Conservation (phyloP, 306 rosid genomes). For the Vigna trinervia region DNA sequence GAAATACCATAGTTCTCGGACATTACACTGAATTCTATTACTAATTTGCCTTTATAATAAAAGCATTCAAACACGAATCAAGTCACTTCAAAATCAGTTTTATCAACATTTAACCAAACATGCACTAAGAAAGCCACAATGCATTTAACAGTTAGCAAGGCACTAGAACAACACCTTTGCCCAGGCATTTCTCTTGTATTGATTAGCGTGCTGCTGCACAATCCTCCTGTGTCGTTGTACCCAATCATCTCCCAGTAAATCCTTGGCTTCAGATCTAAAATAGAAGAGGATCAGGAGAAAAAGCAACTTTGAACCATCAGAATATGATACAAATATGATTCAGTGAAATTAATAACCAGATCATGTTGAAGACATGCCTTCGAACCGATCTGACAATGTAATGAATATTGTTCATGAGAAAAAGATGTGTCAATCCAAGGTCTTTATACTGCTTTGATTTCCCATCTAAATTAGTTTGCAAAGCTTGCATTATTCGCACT, state of each 20-base stretch:
- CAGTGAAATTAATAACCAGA: slow-evolving; percentile 32
- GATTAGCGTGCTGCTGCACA: slow-evolving; percentile 98
- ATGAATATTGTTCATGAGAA: slow-evolving; percentile 98
- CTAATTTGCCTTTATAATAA: no score
- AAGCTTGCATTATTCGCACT: slow-evolving; percentile 94
- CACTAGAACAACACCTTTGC: slow-evolving; percentile 68
- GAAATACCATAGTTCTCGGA: not conserved
- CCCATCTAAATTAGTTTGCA: slow-evolving; percentile 92
- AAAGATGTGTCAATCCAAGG: slow-evolving; percentile 79
- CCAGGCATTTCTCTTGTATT: slow-evolving; percentile 94
- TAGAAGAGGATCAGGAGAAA: slow-evolving; percentile 21
- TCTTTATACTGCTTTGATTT: slow-evolving; percentile 96
- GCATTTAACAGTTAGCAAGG: not conserved
- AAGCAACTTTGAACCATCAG: slow-evolving; percentile 10
- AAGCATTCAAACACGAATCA: no score
- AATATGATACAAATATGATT: slow-evolving; percentile 33
- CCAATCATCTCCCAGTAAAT: slow-evolving; percentile 98
- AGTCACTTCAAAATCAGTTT: no score
- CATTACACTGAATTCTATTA: no score
- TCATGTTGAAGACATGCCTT: slow-evolving; percentile 57
- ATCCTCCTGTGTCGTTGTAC: slow-evolving; percentile 90
- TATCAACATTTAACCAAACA: not conserved
- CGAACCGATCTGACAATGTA: slow-evolving; percentile 96
- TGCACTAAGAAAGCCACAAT: slow-evolving; percentile 14
- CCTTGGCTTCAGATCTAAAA: slow-evolving; percentile 97